A percentile compares a stretch with the other conserved stretches of the same genome.
Evolutionary conservation across 2,329 filamentous ascomycete species (phyloP).

Genomic region (Anthostomella pinea): DNA sequence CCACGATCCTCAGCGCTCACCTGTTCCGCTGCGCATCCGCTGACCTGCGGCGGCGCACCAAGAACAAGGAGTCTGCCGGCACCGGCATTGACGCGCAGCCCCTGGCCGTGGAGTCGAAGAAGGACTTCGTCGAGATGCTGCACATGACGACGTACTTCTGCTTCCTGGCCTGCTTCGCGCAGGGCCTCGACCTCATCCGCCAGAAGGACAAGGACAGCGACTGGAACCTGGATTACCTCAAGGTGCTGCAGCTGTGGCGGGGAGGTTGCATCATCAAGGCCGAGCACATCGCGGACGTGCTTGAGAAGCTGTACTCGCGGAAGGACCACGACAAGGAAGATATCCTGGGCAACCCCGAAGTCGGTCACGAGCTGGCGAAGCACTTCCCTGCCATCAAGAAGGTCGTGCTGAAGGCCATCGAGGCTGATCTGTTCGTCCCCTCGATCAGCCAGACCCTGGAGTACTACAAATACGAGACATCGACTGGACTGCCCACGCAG

Average conservation of each 20-base stretch:
- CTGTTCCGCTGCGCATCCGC: conserved; percentile 62
- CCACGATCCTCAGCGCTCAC: conserved; percentile 62
- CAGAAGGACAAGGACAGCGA: conserved; percentile 54
- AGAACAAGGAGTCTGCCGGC: conserved; percentile 47
- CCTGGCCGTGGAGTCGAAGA: conserved; percentile 28
- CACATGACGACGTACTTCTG: conserved; percentile 59
- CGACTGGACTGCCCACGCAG: conserved; percentile 59
- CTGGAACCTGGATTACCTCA: conserved; percentile 55
- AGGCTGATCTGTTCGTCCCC: conserved; percentile 59
- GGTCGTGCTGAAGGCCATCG: conserved; percentile 51
- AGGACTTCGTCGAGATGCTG: conserved; percentile 54
- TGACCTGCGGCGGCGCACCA: conserved; percentile 53
- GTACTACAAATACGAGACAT: conserved; percentile 63
- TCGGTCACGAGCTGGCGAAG: conserved; percentile 52
- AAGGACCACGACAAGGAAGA: conserved; percentile 41
- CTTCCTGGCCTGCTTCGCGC: conserved; percentile 61
- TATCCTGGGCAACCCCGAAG: conserved; percentile 40
- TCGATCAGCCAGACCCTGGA: conserved; percentile 61
- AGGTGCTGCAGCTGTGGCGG: conserved; percentile 62
- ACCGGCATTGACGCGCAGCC: conserved; percentile 20
- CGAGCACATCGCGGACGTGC: conserved; percentile 60
- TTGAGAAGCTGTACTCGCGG: conserved; percentile 44
- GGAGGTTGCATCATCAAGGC: conserved; percentile 70
- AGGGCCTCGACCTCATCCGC: conserved; percentile 64
- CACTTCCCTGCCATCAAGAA: conserved; percentile 51